Percentiles rank a stretch among this genome's conserved stretches.
Evolutionary conservation across 164 flowering plant species (phyloP).

Genomic region (Stephania japonica): DNA sequence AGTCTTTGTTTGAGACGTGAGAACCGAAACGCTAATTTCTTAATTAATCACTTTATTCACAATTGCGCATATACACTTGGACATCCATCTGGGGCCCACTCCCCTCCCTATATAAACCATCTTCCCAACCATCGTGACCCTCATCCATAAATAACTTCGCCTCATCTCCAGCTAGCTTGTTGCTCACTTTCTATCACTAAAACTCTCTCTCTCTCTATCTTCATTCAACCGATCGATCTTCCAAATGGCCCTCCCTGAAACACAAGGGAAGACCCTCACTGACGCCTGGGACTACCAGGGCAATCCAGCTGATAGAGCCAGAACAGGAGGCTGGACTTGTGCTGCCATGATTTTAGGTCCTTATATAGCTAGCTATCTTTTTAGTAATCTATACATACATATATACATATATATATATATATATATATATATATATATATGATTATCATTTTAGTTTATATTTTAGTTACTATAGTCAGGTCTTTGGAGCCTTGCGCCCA

Average conservation of each 20-base stretch:
- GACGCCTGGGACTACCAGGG: constrained; percentile 93
- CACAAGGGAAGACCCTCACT: constrained; percentile 36
- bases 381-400: too few relatives aligned
- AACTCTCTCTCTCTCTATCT: neutral
- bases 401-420: too few relatives aligned
- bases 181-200: neutral
- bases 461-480: too few relatives aligned
- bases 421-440: too few relatives aligned
- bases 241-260: constrained; percentile 36
- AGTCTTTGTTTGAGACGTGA: neutral
- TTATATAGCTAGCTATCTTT: too few relatives aligned
- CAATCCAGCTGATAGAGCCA: constrained; percentile 49
- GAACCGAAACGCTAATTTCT: neutral
- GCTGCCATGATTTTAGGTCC: constrained; percentile 92
- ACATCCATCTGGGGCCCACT: neutral
- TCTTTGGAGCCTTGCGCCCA: too few relatives aligned
- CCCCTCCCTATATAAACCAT: constrained; percentile 4
- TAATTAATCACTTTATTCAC: neutral
- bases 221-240: neutral
- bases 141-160: neutral
- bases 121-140: neutral
- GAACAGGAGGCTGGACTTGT: constrained; percentile 79
- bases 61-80: neutral
- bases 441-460: too few relatives aligned
- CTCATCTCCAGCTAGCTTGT: neutral